Conservation (phyloP, 331 rosid species). For the Rhamnella rubrinervis region DNA sequence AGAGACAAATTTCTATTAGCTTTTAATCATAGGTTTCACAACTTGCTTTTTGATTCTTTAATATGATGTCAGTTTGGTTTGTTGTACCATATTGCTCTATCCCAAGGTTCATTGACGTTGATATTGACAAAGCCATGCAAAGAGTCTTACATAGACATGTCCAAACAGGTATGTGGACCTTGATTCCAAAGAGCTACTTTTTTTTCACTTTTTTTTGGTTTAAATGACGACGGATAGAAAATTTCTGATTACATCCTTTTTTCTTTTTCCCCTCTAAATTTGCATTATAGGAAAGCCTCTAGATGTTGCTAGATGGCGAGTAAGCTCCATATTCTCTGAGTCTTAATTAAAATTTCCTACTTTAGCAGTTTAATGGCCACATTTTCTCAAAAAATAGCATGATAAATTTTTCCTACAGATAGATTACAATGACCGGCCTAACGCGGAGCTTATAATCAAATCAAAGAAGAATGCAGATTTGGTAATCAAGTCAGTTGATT, state of each 20-base stretch:
- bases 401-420: conserved; percentile 43
- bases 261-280: conserved; percentile 4
- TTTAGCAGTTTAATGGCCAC: not conserved
- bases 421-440: conserved; percentile 80
- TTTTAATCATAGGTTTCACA: too few species aligned
- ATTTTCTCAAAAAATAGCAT: not conserved
- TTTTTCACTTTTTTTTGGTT: not conserved
- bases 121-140: conserved; percentile 71
- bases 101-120: conserved; percentile 75
- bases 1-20: too few species aligned
- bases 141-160: conserved; percentile 81
- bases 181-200: conserved; percentile 9
- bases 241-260: not conserved
- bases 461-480: conserved; percentile 75
- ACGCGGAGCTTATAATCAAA: conserved; percentile 76
- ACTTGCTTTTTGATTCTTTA: not conserved
- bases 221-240: conserved; percentile 8
- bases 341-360: not conserved
- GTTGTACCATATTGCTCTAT: conserved; percentile 21
- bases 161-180: conserved; percentile 59
- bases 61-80: not conserved
- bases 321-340: conserved; percentile 33
- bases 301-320: conserved; percentile 77
- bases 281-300: conserved; percentile 53
- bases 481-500: conserved; percentile 70